Base-by-base conservation (phyloP, 352 stramenopile genomes). In the Globisporangium irregulare region DNA sequence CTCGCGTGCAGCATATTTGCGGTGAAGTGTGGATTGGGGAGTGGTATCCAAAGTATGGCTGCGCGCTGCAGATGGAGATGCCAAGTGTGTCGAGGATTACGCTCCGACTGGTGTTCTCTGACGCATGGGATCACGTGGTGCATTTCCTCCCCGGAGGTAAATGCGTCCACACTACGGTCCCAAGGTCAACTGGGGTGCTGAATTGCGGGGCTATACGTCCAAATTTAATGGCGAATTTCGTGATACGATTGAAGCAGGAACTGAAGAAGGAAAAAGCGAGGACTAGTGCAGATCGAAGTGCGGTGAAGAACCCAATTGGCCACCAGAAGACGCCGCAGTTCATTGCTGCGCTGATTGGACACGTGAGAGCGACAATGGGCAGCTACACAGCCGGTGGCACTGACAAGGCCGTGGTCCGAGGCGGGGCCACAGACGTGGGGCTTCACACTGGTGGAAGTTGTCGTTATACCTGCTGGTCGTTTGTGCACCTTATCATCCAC, bases 241-340 rank as follows among this genome's bases (percentile, higher is more conserved):
- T 48, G 2, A 8, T 1, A 41, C 34, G 15, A 0, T 72, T 87
- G 27, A 20, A 18, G 1, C 20, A 27, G 0, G 55, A 79, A 54
- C 57, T 88, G 29, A n/a, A 29, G 1, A 60, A 80, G 59, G 82
- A 73, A 1, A 32, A 60, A 9, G 20, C 59, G 76, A 50, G 14
- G 7, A n/a, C 41, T 50, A 15, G 41, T n/a, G 41, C 15, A 50
- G 15, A n/a, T 20, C 41, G 41, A 20, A 50, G 41, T 14, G 80
- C 80, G 18, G 64, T 63, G 7, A 56, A 5, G 8, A 73, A 76
- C 5, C 54, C 69, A 3, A 59, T 78, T 2, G 73, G 73, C 0
- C 74, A 87, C 51, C 81, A 87, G 48, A 87, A 85, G 70, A 89
- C 79, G 0, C 81, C 79, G 22, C 70, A 84, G 43, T 89, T 90